A percentile compares a stretch with the other conserved stretches of the same genome.
phyloP scores from a whole-genome alignment of 257 asterid species.

The Penstemon newberryi region DNA sequence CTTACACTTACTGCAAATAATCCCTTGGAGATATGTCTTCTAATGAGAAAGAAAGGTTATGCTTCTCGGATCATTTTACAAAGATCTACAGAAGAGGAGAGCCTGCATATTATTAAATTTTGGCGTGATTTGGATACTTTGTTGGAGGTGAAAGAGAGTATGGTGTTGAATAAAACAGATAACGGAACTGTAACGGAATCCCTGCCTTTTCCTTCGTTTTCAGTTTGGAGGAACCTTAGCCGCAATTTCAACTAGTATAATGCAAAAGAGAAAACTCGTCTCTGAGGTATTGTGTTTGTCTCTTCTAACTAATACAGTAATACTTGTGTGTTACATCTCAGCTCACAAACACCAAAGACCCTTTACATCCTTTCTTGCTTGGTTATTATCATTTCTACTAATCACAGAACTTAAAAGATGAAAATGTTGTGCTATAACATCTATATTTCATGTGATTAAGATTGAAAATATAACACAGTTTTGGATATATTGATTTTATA shows the following conservation, averaged over 20 bases:
- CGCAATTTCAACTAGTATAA: slow-evolving; percentile 23
- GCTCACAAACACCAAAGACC: neutral
- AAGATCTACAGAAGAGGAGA: slow-evolving; percentile 67
- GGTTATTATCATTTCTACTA: neutral
- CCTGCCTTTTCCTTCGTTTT: slow-evolving; percentile 39
- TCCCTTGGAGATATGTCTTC: slow-evolving; percentile 70
- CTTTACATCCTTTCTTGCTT: slow-evolving; percentile 2
- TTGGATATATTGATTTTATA: too few species aligned
- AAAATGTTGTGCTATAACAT: neutral
- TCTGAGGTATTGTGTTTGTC: slow-evolving; percentile 24
- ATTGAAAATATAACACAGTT: too few species aligned
- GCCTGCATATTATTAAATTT: slow-evolving; percentile 78
- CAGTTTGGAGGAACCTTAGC: slow-evolving; percentile 33
- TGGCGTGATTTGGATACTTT: slow-evolving; percentile 67
- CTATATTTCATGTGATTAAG: neutral
- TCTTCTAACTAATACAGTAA: neutral
- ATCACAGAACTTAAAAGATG: neutral
- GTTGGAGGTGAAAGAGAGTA: slow-evolving; percentile 47
- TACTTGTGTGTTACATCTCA: neutral
- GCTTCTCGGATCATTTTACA: slow-evolving; percentile 73
- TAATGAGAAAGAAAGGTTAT: slow-evolving; percentile 81
- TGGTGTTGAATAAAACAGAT: slow-evolving; percentile 27
- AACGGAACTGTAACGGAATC: slow-evolving; percentile 28
- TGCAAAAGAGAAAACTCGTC: neutral
- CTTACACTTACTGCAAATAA: slow-evolving; percentile 69